These are phyloP conservation scores for Rhizophora apiculata DNA, from an alignment of 345 rosid genomes.

Conservation along the genomic window DNA sequence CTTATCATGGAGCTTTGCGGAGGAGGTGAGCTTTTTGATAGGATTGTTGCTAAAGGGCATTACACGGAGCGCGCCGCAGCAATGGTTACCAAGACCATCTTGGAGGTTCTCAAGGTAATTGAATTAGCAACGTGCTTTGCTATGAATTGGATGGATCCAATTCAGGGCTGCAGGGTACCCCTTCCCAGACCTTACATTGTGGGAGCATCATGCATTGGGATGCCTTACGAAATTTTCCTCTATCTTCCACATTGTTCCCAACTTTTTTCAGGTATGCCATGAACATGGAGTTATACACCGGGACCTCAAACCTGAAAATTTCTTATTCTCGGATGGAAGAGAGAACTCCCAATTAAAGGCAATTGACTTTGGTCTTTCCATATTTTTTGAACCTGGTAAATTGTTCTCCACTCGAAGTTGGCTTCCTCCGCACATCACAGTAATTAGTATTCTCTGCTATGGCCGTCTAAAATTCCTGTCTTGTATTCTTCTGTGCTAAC, in stretches of 20 bases:
- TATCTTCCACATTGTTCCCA: background rate
- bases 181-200: no score
- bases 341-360: slow-evolving; percentile 11
- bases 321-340: slow-evolving; percentile 6
- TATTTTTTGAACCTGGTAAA: slow-evolving; percentile 5
- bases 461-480: no score
- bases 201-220: no score
- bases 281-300: slow-evolving; percentile 17
- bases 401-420: background rate
- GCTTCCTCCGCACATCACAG: background rate
- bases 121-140: background rate
- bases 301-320: slow-evolving; percentile 15
- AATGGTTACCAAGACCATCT: slow-evolving; percentile 4
- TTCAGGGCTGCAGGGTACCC: no score
- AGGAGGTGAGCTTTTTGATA: slow-evolving; percentile 19
- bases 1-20: slow-evolving; percentile 10
- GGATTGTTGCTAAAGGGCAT: slow-evolving; percentile 7
- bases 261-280: background rate
- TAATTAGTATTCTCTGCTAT: background rate
- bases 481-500: no score
- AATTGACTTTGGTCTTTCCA: slow-evolving; percentile 11
- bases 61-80: slow-evolving; percentile 7
- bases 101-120: slow-evolving; percentile 1
- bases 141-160: background rate
- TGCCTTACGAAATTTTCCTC: background rate